Evolutionary conservation across 345 rosid species (phyloP), one percentile per base, ranked within the genome.

Genomic region (Nasturtium officinale): DNA sequence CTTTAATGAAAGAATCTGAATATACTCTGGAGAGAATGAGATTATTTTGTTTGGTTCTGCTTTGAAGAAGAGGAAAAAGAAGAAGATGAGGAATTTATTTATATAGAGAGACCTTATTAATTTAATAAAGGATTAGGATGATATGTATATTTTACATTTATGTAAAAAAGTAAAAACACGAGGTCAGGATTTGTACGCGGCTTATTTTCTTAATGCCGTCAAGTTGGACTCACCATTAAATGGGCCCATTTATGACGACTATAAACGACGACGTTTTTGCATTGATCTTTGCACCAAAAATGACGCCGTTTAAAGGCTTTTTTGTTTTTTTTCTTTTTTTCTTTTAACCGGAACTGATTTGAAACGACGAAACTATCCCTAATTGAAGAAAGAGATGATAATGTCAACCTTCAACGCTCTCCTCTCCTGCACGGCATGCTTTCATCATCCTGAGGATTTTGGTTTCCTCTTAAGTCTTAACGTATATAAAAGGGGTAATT

Each of bases 171-270:
- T 32, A 1, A n/a, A 16, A 16, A 23, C 13, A 71, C 75, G 75
- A 64, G 64, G 84, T 81, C 80, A 81, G 80, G 61, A 42, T 23
- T 42, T 42, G 76, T 4, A 80, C 23, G 78, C 77, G 12, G 40
- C 45, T 58, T 3, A n/a, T 28, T 17, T 25, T 13, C 57, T 30
- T 12, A n/a, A 5, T 65, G 83, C 90, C 87, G 84, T 64, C 86
- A 38, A 37, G 21, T 69, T 76, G 65, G 86, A 80, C 83, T 71
- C 55, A 67, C 40, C 23, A 67, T 67, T 46, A 50, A 32, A 42
- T 23, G 69, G 79, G 40, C 57, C 63, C 59, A 52, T 66, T 57
- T 25, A 23, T 15, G 51, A 73, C 21, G 51, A 33, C 29, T 32
- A 37, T 56, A 55, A 74, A 82, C 79, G 82, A 69, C 79, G 80